phyloP scores from a whole-genome alignment of 2,329 filamentous ascomycete genomes.

The Hymenoscyphus scutula region DNA sequence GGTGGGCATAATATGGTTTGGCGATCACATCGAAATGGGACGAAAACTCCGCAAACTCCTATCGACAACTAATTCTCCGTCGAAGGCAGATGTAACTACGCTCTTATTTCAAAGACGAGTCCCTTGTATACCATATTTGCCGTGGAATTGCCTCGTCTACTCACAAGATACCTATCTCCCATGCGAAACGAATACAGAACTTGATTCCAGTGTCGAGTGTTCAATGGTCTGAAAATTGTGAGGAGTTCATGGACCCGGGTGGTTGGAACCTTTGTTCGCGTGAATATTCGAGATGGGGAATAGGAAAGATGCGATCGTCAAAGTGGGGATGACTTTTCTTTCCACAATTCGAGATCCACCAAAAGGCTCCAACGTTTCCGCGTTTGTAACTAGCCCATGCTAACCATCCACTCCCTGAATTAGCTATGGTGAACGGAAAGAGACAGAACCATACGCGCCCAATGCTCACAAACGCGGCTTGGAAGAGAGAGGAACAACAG shows the following conservation, averaged over 20 bases:
- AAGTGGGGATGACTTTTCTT: background rate
- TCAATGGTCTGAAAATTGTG: background rate
- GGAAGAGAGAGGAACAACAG: background rate
- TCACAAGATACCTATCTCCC: too few species aligned
- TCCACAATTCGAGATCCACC: background rate
- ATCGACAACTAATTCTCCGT: background rate
- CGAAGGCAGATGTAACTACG: too few species aligned
- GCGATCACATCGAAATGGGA: background rate
- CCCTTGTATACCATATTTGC: background rate
- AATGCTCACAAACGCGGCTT: background rate
- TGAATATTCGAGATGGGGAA: background rate
- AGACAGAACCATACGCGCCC: background rate
- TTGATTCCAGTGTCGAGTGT: background rate
- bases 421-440: background rate
- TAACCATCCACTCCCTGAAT: background rate
- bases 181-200: background rate
- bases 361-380: background rate
- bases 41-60: background rate
- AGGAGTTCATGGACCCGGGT: too few species aligned
- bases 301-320: background rate
- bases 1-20: too few species aligned
- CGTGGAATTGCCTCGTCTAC: too few species aligned
- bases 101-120: background rate
- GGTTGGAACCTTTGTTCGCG: background rate
- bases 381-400: background rate